These are phyloP conservation scores for Blepharisma undulans DNA, from an alignment of 169 alveolate species.

Conservation along the genomic window DNA sequence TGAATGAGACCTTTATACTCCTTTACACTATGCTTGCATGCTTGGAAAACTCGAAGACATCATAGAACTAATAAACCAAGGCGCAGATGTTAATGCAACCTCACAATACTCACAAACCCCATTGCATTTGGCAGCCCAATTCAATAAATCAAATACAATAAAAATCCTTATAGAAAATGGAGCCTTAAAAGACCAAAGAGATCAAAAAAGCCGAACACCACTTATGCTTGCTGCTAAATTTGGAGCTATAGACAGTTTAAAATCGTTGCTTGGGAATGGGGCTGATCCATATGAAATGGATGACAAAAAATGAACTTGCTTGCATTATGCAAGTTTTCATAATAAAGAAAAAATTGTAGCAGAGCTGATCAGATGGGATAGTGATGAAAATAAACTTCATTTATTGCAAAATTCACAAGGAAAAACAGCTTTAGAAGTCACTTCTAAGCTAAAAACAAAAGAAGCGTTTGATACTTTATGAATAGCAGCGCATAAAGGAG, in stretches of 20 bases:
- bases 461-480: conserved; percentile 65
- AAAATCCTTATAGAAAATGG: conserved; percentile 9
- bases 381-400: conserved; percentile 63
- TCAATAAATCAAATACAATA: not conserved
- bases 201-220: conserved; percentile 73
- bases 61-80: not conserved
- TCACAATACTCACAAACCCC: not conserved
- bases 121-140: conserved; percentile 14
- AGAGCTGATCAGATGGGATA: conserved; percentile 58
- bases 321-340: conserved; percentile 80
- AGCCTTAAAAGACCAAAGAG: conserved; percentile 54
- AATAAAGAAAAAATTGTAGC: conserved; percentile 51
- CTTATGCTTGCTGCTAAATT: conserved; percentile 71
- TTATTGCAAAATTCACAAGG: conserved; percentile 63
- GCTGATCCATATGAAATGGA: conserved; percentile 67
- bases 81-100: not conserved
- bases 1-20: conserved; percentile 79
- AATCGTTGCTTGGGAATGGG: conserved; percentile 49
- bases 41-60: conserved; percentile 69
- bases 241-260: conserved; percentile 65
- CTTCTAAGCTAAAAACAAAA: conserved; percentile 59
- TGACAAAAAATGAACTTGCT: conserved; percentile 69
- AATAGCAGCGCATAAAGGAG: conserved; percentile 73
- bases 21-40: conserved; percentile 78
- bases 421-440: conserved; percentile 60